Percentiles rank a stretch among this genome's conserved stretches.
phyloP scores from a whole-genome alignment of 2,329 filamentous ascomycete species.

The Myotisia sp. region DNA sequence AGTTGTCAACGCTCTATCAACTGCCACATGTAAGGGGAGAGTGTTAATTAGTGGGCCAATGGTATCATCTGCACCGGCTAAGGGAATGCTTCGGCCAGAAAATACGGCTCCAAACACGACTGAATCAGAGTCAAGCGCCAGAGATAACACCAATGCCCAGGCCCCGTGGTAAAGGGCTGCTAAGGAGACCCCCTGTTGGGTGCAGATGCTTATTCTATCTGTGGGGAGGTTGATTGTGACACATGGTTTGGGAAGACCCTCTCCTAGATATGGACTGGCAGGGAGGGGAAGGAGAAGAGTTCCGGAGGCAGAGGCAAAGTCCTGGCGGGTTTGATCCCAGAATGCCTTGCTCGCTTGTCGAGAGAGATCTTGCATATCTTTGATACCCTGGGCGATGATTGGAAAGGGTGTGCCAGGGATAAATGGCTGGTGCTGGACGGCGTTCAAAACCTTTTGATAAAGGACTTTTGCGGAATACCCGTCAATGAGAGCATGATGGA shows the following conservation, averaged over 20 bases:
- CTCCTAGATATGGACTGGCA: background rate
- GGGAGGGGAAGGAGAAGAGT: background rate
- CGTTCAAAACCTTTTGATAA: background rate
- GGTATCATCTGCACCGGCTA: conserved; percentile 26
- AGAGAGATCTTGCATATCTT: too few species aligned
- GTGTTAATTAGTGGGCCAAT: conserved; percentile 33
- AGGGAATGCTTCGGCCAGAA: conserved; percentile 23
- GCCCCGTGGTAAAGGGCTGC: conserved; percentile 19
- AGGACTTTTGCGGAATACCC: background rate
- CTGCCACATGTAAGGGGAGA: conserved; percentile 22
- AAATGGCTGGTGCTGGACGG: background rate
- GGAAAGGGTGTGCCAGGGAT: background rate
- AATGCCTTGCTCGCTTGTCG: too few species aligned
- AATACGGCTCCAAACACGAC: conserved; percentile 25
- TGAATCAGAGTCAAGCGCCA: conserved; percentile 19
- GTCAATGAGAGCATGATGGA: conserved; percentile 4
- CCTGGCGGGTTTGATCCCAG: too few species aligned
- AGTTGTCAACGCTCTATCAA: conserved; percentile 12
- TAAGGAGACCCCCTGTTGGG: conserved; percentile 10
- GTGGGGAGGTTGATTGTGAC: background rate
- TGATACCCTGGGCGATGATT: too few species aligned
- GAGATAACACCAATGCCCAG: conserved; percentile 24
- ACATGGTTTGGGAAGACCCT: background rate
- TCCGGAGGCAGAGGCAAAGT: too few species aligned
- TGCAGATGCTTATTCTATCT: background rate